Conservation (phyloP, 768 basidiomycete species). For the Lentinula sp. region DNA sequence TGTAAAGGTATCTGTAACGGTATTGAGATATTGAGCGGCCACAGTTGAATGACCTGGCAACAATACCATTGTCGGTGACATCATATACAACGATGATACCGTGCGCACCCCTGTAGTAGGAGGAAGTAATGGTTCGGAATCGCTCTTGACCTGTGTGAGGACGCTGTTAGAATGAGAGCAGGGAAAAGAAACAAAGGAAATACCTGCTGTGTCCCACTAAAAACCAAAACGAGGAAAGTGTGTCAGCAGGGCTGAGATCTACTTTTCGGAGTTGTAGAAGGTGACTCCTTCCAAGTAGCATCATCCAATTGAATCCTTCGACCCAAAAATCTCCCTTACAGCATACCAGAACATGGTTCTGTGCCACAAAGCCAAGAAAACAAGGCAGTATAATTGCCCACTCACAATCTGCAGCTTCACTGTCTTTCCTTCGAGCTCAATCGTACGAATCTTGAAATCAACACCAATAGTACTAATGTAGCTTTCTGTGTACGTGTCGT, state of each 20-base stretch:
- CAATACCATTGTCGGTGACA: conserved; percentile 86
- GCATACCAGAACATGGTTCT: not conserved
- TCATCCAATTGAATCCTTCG: too few species aligned
- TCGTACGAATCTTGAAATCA: conserved; percentile 98
- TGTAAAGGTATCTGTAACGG: conserved; percentile 73
- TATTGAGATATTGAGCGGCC: not conserved
- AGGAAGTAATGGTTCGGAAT: conserved; percentile 97
- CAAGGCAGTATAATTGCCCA: conserved; percentile 13
- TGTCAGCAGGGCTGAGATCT: not conserved
- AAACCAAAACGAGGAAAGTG: not conserved
- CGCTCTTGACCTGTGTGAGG: conserved; percentile 78
- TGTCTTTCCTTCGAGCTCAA: conserved; percentile 97
- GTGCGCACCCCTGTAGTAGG: conserved; percentile 99
- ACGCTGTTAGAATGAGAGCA: conserved; percentile 4
- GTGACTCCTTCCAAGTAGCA: not conserved
- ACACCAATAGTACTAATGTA: conserved; percentile 98
- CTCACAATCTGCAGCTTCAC: conserved; percentile 98
- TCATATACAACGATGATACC: conserved; percentile 99
- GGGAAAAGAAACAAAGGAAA: conserved; percentile 11
- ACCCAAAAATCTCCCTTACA: not conserved
- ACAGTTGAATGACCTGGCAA: not conserved
- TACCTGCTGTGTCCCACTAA: conserved; percentile 98
- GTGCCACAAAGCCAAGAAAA: not conserved
- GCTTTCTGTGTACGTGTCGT: conserved; percentile 96
- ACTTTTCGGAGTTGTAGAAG: not conserved